These are phyloP conservation scores for Candida schatavii DNA, from an alignment of 805 yeast genomes.

Conservation along the genomic window DNA sequence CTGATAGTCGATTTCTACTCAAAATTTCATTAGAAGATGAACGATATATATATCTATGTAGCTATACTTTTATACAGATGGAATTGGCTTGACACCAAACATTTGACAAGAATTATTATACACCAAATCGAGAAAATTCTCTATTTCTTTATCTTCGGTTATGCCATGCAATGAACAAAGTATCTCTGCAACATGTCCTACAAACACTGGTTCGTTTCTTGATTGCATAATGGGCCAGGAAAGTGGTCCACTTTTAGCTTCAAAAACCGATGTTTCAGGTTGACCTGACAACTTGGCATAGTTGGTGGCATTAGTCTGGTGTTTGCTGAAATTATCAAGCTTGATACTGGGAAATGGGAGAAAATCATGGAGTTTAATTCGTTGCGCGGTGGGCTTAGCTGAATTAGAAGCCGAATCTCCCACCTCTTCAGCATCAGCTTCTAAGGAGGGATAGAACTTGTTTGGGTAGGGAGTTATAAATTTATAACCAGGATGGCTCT, in stretches of 20 bases:
- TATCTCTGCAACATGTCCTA: constrained; percentile 71
- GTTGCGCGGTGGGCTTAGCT: constrained; percentile 17
- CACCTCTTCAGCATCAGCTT: constrained; percentile 44
- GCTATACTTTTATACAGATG: not conserved
- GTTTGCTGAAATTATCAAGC: constrained; percentile 54
- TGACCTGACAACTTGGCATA: constrained; percentile 15
- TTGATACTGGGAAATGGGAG: constrained; percentile 65
- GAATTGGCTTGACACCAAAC: not conserved
- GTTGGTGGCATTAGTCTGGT: constrained; percentile 14
- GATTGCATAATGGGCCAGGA: constrained; percentile 62
- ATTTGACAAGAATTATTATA: constrained; percentile 34
- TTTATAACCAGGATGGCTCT: constrained; percentile 63
- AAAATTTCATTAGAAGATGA: no score
- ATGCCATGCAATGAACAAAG: constrained; percentile 31
- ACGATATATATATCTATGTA: no score
- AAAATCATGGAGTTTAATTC: constrained; percentile 42
- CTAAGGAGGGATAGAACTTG: constrained; percentile 52
- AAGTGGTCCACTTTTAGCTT: constrained; percentile 20
- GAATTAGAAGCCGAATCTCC: constrained; percentile 7
- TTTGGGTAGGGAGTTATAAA: constrained; percentile 56
- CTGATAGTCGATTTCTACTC: no score
- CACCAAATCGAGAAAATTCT: constrained; percentile 31
- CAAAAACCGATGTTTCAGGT: constrained; percentile 17
- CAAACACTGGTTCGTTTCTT: constrained; percentile 88
- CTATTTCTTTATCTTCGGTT: constrained; percentile 24